A percentile compares a stretch with the other conserved stretches of the same genome.
These are phyloP conservation scores for Nannochloropsis oceanica DNA, from an alignment of 108 stramenopile species.

Conservation along the genomic window DNA sequence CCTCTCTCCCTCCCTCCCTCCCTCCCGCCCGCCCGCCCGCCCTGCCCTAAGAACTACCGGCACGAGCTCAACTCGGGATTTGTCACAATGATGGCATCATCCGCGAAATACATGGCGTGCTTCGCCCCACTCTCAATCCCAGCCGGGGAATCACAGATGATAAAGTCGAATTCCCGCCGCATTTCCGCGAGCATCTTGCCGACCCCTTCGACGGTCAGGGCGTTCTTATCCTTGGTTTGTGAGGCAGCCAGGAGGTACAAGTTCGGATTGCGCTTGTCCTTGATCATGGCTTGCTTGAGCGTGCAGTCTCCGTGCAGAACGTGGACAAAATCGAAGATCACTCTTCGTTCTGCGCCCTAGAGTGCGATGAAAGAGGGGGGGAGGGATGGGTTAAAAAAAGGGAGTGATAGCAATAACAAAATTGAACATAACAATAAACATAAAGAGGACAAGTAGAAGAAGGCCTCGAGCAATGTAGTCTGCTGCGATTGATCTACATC, in stretches of 20 bases:
- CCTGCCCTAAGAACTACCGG: neutral
- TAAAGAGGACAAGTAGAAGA: too few relatives aligned
- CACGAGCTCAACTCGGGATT: constrained; percentile 49
- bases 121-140: constrained; percentile 51
- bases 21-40: neutral
- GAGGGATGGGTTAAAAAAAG: neutral
- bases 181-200: constrained; percentile 37
- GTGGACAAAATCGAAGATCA: constrained; percentile 53
- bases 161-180: constrained; percentile 40
- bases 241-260: constrained; percentile 47
- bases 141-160: constrained; percentile 49
- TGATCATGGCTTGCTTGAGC: constrained; percentile 45
- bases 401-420: too few relatives aligned
- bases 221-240: constrained; percentile 52
- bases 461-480: neutral
- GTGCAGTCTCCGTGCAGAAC: constrained; percentile 45
- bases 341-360: constrained; percentile 43
- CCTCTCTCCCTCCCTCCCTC: neutral
- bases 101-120: constrained; percentile 56
- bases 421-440: too few relatives aligned
- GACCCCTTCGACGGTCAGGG: constrained; percentile 48
- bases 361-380: neutral
- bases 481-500: neutral
- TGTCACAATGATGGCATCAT: constrained; percentile 52
- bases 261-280: constrained; percentile 36